Percentiles rank a stretch among this genome's conserved stretches.
Evolutionary conservation across 108 stramenopile genomes (phyloP).

Genomic region (Nitzschia inconspicua): DNA sequence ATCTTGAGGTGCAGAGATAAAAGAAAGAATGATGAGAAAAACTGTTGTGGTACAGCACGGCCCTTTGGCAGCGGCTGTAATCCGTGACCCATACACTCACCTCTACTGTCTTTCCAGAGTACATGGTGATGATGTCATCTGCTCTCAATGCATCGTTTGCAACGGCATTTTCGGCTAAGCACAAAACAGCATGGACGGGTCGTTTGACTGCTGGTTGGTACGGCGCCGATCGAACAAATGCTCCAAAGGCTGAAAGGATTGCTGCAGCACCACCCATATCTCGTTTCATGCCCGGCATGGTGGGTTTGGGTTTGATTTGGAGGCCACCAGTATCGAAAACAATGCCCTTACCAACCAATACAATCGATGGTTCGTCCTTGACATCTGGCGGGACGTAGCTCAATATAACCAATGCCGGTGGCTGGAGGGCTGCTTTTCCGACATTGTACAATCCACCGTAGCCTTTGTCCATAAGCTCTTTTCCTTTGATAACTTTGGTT

Average conservation of each 20-base stretch:
- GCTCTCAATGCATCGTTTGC: conserved; percentile 73
- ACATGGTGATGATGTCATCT: conserved; percentile 65
- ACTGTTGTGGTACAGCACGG: too few species aligned
- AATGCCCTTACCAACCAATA: conserved; percentile 87
- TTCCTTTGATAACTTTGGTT: conserved; percentile 42
- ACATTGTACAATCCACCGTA: conserved; percentile 75
- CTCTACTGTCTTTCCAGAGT: conserved; percentile 43
- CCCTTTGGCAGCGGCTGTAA: too few species aligned
- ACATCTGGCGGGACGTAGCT: conserved; percentile 53
- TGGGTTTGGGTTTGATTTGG: conserved; percentile 46
- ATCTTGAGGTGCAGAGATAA: too few species aligned
- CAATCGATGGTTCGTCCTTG: conserved; percentile 38
- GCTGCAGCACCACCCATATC: conserved; percentile 83
- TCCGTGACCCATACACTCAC: too few species aligned
- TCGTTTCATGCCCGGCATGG: conserved; percentile 66
- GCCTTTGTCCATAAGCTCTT: conserved; percentile 34
- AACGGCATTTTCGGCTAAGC: conserved; percentile 87
- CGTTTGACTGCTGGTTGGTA: conserved; percentile 14
- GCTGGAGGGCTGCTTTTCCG: conserved; percentile 79
- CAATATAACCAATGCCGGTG: conserved; percentile 78
- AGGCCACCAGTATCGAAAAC: conserved; percentile 89
- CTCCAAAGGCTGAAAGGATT: conserved; percentile 72
- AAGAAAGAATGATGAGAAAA: conserved; percentile 79
- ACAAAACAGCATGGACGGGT: conserved; percentile 50
- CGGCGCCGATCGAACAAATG: too few species aligned